phyloP scores from a whole-genome alignment of 2,329 filamentous ascomycete genomes.

The Coccinonectria pachysandricola region DNA sequence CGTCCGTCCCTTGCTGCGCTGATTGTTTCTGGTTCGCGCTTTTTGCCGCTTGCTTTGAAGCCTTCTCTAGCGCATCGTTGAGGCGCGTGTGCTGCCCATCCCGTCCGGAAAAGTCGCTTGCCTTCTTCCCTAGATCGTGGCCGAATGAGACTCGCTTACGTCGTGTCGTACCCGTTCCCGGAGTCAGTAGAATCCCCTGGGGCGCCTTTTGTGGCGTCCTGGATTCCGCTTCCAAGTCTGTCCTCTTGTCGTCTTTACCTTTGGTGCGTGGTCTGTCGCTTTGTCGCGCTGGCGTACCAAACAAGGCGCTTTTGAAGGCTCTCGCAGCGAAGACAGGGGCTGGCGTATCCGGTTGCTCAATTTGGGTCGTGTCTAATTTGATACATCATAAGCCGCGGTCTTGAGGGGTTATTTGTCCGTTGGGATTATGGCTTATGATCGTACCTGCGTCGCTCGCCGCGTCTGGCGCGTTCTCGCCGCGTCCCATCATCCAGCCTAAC shows the following conservation, averaged over 20 bases:
- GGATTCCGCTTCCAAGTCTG: constrained; percentile 18
- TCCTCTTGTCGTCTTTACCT: constrained; percentile 13
- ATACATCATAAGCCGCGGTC: no score
- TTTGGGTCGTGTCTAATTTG: constrained; percentile 35
- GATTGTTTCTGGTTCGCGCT: constrained; percentile 3
- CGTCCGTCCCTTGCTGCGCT: constrained; percentile 6
- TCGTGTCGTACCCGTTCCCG: constrained; percentile 48
- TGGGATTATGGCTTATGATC: no score
- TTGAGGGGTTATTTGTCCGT: no score
- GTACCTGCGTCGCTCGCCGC: constrained; percentile 21
- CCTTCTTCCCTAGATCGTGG: constrained; percentile 40
- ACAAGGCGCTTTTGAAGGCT: constrained; percentile 53
- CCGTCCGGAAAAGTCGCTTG: constrained; percentile 24
- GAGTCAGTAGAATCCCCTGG: constrained; percentile 52
- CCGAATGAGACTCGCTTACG: constrained; percentile 58
- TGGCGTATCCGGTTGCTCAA: constrained; percentile 53
- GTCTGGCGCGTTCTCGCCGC: constrained; percentile 29
- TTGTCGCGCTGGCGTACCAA: constrained; percentile 43
- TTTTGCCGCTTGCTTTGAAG: constrained; percentile 8
- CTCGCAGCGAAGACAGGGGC: constrained; percentile 57
- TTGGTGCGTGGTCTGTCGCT: constrained; percentile 22
- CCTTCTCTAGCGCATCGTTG: constrained; percentile 34
- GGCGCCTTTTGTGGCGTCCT: constrained; percentile 41
- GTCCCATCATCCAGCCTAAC: constrained; percentile 50
- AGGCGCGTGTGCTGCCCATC: constrained; percentile 32